Evolutionary conservation across 306 rosid species (phyloP), one percentile per base, ranked within the genome.

Genomic region (Clitoria ternatea): DNA sequence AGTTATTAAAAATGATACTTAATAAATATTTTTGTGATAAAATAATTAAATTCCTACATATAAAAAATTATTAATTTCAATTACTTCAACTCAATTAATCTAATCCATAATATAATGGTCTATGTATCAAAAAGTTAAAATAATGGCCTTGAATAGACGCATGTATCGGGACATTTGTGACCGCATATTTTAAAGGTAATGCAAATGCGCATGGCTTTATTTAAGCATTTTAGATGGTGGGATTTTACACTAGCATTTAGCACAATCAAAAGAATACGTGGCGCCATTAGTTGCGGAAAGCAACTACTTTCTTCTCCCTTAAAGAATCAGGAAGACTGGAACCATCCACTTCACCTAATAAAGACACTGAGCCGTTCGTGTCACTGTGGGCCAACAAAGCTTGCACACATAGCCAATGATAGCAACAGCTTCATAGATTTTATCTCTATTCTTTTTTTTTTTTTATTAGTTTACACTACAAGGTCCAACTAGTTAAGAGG

Each of bases 321-420:
- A 18, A 26, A 22, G 19, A 59, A 2, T 65, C 60, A 19, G 57
- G 49, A 72, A 72, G 43, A 42, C 66, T 30, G 10, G 18, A n/a
- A 54, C 39, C 36, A 26, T 24, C 54, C 52, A 59, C 40, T 66
- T 67, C 66, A 54, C 73, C 62, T 6, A 66, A 50, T 64, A 71
- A 24, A 22, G 15, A 65, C 52, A 65, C 60, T 15, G 22, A 37
- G 76, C 73, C 45, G 56, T 75, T 27, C 24, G 19, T 45, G 66
- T 36, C 71, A 66, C 20, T 2, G 44, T 73, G 67, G 61, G 59
- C 52, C 60, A 70, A 72, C 68, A 43, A 68, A 56, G 7, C 15
- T 76, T 53, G 15, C 30, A 36, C 76, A 57, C 59, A 59, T 20
- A 63, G 55, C 59, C 6, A 49, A 23, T 45, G 61, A 66, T 64